These are phyloP conservation scores for Aspergillus quadricinctus DNA, from an alignment of 2,329 filamentous ascomycete genomes.

Conservation along the genomic window DNA sequence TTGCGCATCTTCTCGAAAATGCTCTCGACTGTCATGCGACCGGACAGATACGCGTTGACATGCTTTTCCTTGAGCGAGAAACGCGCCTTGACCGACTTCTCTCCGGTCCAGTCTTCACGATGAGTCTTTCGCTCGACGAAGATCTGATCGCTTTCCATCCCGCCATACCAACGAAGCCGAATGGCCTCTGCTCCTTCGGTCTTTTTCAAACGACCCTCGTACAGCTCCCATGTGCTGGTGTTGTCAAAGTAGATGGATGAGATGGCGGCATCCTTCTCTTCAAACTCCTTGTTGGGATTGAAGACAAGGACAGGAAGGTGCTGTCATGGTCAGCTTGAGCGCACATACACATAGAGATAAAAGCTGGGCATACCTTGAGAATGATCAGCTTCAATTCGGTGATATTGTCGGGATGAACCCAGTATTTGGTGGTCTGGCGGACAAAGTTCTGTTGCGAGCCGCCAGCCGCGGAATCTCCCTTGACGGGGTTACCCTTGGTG, in stretches of 20 bases:
- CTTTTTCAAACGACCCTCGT: constrained; percentile 92
- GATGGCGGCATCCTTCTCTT: constrained; percentile 83
- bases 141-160: constrained; percentile 90
- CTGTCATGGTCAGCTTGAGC: constrained; percentile 25
- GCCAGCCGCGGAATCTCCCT: constrained; percentile 86
- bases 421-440: constrained; percentile 97
- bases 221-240: constrained; percentile 86
- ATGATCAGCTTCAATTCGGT: constrained; percentile 98
- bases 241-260: constrained; percentile 99
- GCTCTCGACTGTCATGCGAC: constrained; percentile 76
- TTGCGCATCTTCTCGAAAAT: constrained; percentile 96
- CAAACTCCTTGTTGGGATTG: constrained; percentile 95
- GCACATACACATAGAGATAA: neutral
- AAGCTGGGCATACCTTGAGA: constrained; percentile 59
- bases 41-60: constrained; percentile 83
- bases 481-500: constrained; percentile 85
- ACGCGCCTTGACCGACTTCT: constrained; percentile 97
- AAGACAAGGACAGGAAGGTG: constrained; percentile 96
- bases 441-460: constrained; percentile 93
- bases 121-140: constrained; percentile 98
- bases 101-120: constrained; percentile 97
- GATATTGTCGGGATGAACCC: constrained; percentile 98
- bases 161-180: constrained; percentile 93
- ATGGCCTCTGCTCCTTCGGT: constrained; percentile 96
- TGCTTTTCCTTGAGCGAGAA: constrained; percentile 97